Percentiles rank a stretch among this genome's conserved stretches.
These are phyloP conservation scores for Platanthera zijinensis DNA, from an alignment of 106 monocot species.

Conservation along the genomic window DNA sequence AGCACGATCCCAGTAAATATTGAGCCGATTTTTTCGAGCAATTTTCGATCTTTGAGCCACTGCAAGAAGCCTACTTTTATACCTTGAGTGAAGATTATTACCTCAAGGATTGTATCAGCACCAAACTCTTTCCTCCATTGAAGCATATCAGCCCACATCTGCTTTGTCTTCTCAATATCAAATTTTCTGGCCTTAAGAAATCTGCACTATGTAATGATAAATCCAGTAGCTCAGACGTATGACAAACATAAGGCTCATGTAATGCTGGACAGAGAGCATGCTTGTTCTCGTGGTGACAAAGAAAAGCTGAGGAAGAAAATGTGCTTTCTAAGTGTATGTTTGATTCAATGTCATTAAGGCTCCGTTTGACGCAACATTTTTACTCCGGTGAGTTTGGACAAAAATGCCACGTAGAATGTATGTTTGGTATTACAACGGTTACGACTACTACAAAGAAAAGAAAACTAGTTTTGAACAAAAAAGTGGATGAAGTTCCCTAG, in stretches of 20 bases:
- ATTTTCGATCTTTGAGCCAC: too few species aligned
- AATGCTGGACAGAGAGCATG: neutral
- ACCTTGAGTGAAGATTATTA: constrained; percentile 11
- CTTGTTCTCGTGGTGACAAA: neutral
- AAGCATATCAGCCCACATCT: constrained; percentile 80
- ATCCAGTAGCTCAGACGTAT: neutral
- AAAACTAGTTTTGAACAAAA: too few species aligned
- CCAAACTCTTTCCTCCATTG: constrained; percentile 75
- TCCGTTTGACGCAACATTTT: too few species aligned
- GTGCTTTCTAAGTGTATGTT: neutral
- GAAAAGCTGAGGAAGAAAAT: neutral
- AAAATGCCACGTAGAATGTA: too few species aligned
- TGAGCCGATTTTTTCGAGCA: too few species aligned
- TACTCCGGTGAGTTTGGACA: too few species aligned
- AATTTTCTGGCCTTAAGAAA: constrained; percentile 65
- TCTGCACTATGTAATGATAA: constrained; percentile 16
- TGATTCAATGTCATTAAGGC: too few species aligned
- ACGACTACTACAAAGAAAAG: too few species aligned
- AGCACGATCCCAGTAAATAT: too few species aligned
- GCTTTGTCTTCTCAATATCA: constrained; percentile 64
- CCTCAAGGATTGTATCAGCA: constrained; percentile 53
- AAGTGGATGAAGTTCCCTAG: too few species aligned
- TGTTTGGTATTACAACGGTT: too few species aligned
- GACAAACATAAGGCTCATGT: neutral
- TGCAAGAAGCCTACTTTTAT: neutral